Base-by-base conservation (phyloP, 1,139 yeast species). In the Geotrichum armillariae region DNA sequence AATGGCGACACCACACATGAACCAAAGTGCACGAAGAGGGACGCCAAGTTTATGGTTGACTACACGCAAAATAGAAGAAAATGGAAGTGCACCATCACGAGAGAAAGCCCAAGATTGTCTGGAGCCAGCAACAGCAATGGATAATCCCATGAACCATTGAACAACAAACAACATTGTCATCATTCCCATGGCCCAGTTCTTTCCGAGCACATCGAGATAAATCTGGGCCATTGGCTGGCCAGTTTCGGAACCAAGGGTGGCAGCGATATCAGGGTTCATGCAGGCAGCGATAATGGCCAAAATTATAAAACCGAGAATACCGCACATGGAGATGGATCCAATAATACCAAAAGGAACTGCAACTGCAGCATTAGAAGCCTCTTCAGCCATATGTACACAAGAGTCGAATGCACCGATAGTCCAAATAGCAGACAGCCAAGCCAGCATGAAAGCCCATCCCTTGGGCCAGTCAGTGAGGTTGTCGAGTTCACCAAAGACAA, bases 71-170 rank as follows among this genome's bases (percentile, higher is more conserved):
- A 53, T 55, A 55, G 61, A 55, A 11, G 83, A 79, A 58, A 76
- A 81, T 0, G 96, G 96, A 43, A 89, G 70, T 0, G 94, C 96
- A 41, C 86, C 90, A 65, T 89, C 97, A 67, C 97, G 80, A 47
- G 95, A 88, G 68, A 89, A 83, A 12, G 95, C 89, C 71, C 82
- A 89, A 0, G 91, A 85, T 32, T 88, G 82, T 71, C 96, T 80
- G 5, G 95, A 86, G 0, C 94, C 91, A 0, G 96, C 87, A 0
- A 95, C 86, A 31, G 87, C 74, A 0, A 78, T 72, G 1, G 83
- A 77, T 14, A 79, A 72, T 4, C 88, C 89, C 88, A 84, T 84
- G 49, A 83, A 78, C 62, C 67, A 66, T 50, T 65, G 68, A 21
- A 67, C 60, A 31, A 66, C 54, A 33, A 60, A 56, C 52, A 66